These are phyloP conservation scores for Agroathelia rolfsii DNA, from an alignment of 1,284 basidiomycete species.

Conservation along the genomic window DNA sequence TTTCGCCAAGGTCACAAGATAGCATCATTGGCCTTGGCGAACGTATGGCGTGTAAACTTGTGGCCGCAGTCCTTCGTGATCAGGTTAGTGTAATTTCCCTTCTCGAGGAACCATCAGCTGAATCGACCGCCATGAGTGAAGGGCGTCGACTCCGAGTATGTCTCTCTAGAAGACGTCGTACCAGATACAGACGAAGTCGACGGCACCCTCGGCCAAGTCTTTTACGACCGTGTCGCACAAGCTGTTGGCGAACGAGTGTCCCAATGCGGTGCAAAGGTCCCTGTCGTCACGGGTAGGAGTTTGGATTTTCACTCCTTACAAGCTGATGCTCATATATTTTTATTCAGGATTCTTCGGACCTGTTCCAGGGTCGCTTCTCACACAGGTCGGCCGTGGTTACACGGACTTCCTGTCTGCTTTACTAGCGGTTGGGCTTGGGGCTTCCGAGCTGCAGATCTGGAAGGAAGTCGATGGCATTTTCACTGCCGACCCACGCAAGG, in stretches of 20 bases:
- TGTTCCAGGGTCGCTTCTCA: constrained; percentile 87
- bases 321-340: constrained; percentile 8
- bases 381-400: constrained; percentile 93
- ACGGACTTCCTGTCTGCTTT: constrained; percentile 92
- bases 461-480: constrained; percentile 99
- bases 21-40: constrained; percentile 94
- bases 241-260: constrained; percentile 73
- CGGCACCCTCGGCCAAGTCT: constrained; percentile 73
- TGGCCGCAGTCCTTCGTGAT: constrained; percentile 83
- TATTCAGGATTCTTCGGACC: constrained; percentile 85
- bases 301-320: background rate
- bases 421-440: constrained; percentile 83
- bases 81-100: constrained; percentile 36
- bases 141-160: constrained; percentile 92
- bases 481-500: constrained; percentile 98
- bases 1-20: constrained; percentile 89
- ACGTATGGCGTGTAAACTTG: constrained; percentile 83
- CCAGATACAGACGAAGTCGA: constrained; percentile 48
- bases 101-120: constrained; percentile 3
- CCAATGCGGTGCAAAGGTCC: constrained; percentile 74
- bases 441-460: constrained; percentile 95
- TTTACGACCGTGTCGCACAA: constrained; percentile 76
- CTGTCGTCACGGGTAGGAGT: constrained; percentile 75
- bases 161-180: constrained; percentile 85
- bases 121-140: constrained; percentile 19